These are phyloP conservation scores for Epichloe typhina DNA, from an alignment of 2,329 filamentous ascomycete genomes.

Conservation along the genomic window DNA sequence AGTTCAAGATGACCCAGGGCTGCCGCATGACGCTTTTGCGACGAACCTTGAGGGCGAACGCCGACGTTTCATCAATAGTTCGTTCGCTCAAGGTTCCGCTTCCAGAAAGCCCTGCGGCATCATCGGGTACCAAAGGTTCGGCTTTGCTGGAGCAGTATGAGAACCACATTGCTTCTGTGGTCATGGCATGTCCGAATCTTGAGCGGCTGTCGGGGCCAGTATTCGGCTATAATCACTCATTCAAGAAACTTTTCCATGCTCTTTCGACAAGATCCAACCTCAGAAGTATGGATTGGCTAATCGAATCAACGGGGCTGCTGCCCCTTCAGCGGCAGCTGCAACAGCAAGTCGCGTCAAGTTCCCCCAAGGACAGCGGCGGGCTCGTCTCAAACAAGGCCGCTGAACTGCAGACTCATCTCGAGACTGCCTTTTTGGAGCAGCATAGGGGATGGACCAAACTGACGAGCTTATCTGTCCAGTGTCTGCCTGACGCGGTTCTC, in stretches of 20 bases:
- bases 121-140: conserved; percentile 12
- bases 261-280: conserved; percentile 42
- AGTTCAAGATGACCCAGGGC: conserved; percentile 38
- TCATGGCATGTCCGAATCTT: conserved; percentile 53
- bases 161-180: conserved; percentile 43
- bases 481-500: conserved; percentile 40
- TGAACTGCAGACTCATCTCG: conserved; percentile 18
- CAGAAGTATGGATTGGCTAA: conserved; percentile 45
- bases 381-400: conserved; percentile 18
- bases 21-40: conserved; percentile 42
- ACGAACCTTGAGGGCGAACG: conserved; percentile 40
- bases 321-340: conserved; percentile 3
- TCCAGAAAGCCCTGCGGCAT: conserved; percentile 28
- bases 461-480: conserved; percentile 44
- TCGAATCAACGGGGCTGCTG: conserved; percentile 24
- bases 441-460: conserved; percentile 44
- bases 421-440: conserved; percentile 32
- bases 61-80: conserved; percentile 40
- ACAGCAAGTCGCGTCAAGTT: conserved; percentile 16
- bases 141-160: conserved; percentile 37
- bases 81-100: conserved; percentile 39
- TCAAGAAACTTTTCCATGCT: conserved; percentile 44
- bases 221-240: conserved; percentile 40
- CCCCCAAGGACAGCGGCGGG: conserved; percentile 13
- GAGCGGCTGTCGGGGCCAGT: conserved; percentile 44